Conservation (phyloP, 2,329 filamentous ascomycete genomes). For the Fusarium acutatum region DNA sequence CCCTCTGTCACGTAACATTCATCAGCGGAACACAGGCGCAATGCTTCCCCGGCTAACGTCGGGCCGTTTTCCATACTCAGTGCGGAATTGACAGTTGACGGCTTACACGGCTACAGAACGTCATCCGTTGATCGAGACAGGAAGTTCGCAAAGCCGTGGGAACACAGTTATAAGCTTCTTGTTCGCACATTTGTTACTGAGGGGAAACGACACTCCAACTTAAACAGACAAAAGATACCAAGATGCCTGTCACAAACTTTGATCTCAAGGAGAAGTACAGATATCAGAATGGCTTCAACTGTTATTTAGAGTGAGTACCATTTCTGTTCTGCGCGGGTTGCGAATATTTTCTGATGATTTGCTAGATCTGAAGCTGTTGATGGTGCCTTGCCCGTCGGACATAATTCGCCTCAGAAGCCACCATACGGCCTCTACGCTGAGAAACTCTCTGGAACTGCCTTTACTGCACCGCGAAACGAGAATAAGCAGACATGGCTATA, state of each 20-base stretch:
- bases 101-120: constrained; percentile 35
- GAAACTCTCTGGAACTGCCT: constrained; percentile 77
- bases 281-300: constrained; percentile 82
- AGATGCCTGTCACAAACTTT: constrained; percentile 62
- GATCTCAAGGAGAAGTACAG: constrained; percentile 67
- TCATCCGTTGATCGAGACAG: constrained; percentile 30
- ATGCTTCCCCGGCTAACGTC: constrained; percentile 41
- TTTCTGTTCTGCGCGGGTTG: background rate
- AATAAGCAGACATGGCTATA: constrained; percentile 80
- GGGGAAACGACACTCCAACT: background rate
- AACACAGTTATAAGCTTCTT: constrained; percentile 35
- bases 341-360: background rate
- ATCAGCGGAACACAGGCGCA: constrained; percentile 36
- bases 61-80: constrained; percentile 36
- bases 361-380: constrained; percentile 77
- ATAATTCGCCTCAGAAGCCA: constrained; percentile 85
- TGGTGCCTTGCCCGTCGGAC: constrained; percentile 76
- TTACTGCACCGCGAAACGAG: constrained; percentile 73
- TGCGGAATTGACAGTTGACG: constrained; percentile 38
- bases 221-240: constrained; percentile 20
- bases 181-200: constrained; percentile 10
- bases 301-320: constrained; percentile 74
- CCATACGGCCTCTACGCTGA: constrained; percentile 84
- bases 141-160: constrained; percentile 16
- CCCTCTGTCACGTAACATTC: background rate